Base-by-base conservation (phyloP, 2,329 filamentous ascomycete species). In the Bisporella sp. region DNA sequence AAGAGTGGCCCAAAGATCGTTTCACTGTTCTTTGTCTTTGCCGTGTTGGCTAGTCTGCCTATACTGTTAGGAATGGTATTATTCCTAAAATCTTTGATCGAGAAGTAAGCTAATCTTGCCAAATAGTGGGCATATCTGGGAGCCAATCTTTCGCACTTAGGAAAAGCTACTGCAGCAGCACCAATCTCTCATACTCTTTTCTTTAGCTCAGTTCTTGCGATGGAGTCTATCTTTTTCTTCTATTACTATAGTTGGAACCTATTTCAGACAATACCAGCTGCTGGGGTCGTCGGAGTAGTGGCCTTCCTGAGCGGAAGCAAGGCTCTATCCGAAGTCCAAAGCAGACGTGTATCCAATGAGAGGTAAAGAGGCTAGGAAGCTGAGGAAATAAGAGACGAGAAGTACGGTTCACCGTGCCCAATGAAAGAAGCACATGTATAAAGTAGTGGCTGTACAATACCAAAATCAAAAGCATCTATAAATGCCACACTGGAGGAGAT, bases 221-320 rank as follows among this genome's bases (percentile, higher is more conserved):
- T 99, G 75, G 93, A 99, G 69, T 87, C 80, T 12, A 83, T 96
- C 50, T 96, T 99, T 72, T 92, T 93, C 74, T 72, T 96, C 58
- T 99, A 99, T 77, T 97, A 97, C 71, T 85, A 80, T 48, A 81
- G 73, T 64, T 96, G 92, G 91, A 96, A 85, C 64, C 75, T 99
- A 43, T 96, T 97, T 77, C 85, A 96, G 73, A 82, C 82, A 11
- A 75, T 99, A 46, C 91, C 90, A 4, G 83, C 82, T 30, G 82
- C 85, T 48, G 75, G 75, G 33, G 71, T 83, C 41, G 79, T 93
- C 31, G 82, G 84, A 12, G 70, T 78, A 30, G 79, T 90, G 49
- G 81, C 88, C 8, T 89, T 95, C 65, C 69, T 97, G 55, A 96
- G 89, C 66, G 93, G 93, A 50, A 90, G 85, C 65, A 85, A 90